A percentile compares a stretch with the other conserved stretches of the same genome.
These are phyloP conservation scores for Monotropa hypopitys DNA, from an alignment of 179 eudicot genomes.

Conservation along the genomic window DNA sequence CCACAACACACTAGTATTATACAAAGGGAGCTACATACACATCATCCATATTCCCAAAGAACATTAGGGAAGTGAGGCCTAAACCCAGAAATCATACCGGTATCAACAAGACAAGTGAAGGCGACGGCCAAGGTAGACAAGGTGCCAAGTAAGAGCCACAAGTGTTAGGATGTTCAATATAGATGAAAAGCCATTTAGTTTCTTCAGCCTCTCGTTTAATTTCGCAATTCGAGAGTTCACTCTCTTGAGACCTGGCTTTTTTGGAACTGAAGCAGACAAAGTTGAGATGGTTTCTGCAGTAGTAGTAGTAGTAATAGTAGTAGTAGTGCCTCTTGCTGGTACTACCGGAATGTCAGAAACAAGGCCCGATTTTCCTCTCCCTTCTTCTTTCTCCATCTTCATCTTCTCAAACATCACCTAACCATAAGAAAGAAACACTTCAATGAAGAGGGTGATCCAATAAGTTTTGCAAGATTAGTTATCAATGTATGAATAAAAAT, in stretches of 20 bases:
- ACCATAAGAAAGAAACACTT: background rate
- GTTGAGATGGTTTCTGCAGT: background rate
- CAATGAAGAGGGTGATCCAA: background rate
- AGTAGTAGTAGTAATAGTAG: background rate
- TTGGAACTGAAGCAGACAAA: background rate
- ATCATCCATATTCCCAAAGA: too few relatives aligned
- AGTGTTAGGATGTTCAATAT: slow-evolving; percentile 42
- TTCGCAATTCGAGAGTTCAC: slow-evolving; percentile 18
- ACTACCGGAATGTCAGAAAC: slow-evolving; percentile 11
- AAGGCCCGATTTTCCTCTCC: slow-evolving; percentile 34
- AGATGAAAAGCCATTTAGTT: slow-evolving; percentile 54
- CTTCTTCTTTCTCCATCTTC: slow-evolving; percentile 76
- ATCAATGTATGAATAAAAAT: too few relatives aligned
- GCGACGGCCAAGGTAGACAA: slow-evolving; percentile 48
- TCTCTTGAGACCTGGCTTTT: slow-evolving; percentile 11
- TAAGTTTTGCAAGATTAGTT: background rate
- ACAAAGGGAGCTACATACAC: too few relatives aligned
- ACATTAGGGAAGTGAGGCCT: background rate
- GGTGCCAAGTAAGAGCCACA: slow-evolving; percentile 67
- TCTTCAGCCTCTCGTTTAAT: slow-evolving; percentile 36
- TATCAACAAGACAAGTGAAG: slow-evolving; percentile 15
- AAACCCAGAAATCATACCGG: background rate
- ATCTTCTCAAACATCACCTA: slow-evolving; percentile 65
- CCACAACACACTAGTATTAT: too few relatives aligned
- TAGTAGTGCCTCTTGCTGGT: slow-evolving; percentile 1